phyloP scores from a whole-genome alignment of 805 yeast genomes.

The Pichia gijzeniarum region DNA sequence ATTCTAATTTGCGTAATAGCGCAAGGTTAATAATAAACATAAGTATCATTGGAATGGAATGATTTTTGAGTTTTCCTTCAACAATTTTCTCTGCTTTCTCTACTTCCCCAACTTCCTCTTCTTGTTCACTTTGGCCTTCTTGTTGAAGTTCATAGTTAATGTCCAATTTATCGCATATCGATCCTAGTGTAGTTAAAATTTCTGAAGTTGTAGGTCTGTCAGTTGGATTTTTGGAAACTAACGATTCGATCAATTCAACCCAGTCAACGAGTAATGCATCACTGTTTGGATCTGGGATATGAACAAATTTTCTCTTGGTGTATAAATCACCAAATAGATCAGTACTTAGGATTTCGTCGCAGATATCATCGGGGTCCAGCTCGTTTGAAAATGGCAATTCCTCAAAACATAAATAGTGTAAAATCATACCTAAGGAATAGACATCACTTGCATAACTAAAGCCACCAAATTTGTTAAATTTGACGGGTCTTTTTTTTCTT shows the following conservation, averaged over 20 bases:
- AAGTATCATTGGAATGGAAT: not conserved
- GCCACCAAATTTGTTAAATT: constrained; percentile 34
- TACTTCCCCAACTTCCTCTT: not conserved
- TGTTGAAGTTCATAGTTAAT: not conserved
- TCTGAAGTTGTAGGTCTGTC: constrained; percentile 43
- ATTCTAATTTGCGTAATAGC: no score
- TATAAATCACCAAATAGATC: constrained; percentile 21
- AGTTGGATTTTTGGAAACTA: constrained; percentile 21
- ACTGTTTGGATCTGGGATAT: not conserved
- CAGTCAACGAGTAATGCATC: constrained; percentile 33
- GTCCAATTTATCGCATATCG: constrained; percentile 11
- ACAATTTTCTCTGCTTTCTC: not conserved
- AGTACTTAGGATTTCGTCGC: constrained; percentile 20
- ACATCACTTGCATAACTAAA: constrained; percentile 72
- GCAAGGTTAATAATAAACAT: not conserved
- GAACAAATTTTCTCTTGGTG: constrained; percentile 9
- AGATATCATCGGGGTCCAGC: constrained; percentile 19
- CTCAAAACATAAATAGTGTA: constrained; percentile 68
- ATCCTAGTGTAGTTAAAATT: constrained; percentile 26
- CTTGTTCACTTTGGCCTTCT: constrained; percentile 1
- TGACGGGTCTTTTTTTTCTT: constrained; percentile 21
- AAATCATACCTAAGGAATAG: constrained; percentile 79
- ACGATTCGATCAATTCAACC: constrained; percentile 23
- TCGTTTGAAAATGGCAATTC: constrained; percentile 49
- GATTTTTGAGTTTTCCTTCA: no score